phyloP scores from a whole-genome alignment of 768 basidiomycete genomes.

The Mycena capillaripes region DNA sequence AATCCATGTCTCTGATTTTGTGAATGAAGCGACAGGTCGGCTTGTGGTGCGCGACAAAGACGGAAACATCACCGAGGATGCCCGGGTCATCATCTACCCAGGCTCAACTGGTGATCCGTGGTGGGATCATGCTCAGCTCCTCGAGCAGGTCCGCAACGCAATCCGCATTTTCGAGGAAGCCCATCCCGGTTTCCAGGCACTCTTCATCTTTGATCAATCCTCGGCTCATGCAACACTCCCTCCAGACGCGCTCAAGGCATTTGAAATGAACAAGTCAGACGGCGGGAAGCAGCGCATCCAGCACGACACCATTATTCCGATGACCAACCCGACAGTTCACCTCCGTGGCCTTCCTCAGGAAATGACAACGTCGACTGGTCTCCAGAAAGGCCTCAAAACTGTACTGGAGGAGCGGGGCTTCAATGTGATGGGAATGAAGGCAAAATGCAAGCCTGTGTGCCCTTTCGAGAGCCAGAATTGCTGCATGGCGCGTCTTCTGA shows the following conservation, averaged over 20 bases:
- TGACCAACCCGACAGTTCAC: slow-evolving; percentile 46
- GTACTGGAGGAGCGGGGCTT: slow-evolving; percentile 58
- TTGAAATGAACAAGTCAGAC: slow-evolving; percentile 57
- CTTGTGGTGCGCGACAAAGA: no score
- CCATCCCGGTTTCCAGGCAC: slow-evolving; percentile 34
- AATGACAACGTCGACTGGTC: slow-evolving; percentile 44
- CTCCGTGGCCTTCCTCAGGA: slow-evolving; percentile 47
- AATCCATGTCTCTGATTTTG: slow-evolving; percentile 37
- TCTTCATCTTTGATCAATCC: slow-evolving; percentile 46
- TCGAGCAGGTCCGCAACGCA: slow-evolving; percentile 40
- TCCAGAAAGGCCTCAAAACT: slow-evolving; percentile 48
- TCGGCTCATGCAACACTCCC: slow-evolving; percentile 33
- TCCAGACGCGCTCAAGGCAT: slow-evolving; percentile 54
- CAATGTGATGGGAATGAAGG: slow-evolving; percentile 45
- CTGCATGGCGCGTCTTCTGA: no score
- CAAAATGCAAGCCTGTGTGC: no score
- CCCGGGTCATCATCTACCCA: slow-evolving; percentile 41
- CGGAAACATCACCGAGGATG: slow-evolving; percentile 28
- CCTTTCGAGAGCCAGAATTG: no score
- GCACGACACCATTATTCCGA: slow-evolving; percentile 54
- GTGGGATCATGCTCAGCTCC: slow-evolving; percentile 44
- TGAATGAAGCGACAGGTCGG: background rate
- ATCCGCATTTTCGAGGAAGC: slow-evolving; percentile 44
- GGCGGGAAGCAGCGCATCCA: slow-evolving; percentile 54
- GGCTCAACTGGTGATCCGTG: slow-evolving; percentile 41